Base-by-base conservation (phyloP, 2,329 filamentous ascomycete genomes). In the Alternaria sp. region DNA sequence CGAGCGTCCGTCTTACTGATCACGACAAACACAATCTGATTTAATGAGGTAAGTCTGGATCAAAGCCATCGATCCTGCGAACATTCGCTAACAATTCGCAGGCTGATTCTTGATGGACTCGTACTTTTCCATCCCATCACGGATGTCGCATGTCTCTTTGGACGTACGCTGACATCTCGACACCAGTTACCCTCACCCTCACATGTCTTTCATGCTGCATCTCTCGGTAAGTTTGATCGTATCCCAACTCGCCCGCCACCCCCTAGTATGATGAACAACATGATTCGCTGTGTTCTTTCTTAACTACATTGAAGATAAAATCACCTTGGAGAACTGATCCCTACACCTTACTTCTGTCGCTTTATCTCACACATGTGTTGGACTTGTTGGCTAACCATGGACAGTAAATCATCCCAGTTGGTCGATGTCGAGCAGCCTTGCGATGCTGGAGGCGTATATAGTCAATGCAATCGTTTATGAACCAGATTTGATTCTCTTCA, bases 1-100 rank as follows among this genome's bases (percentile, higher is more conserved):
- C 80, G 81, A 82, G 75, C 75, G 76, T 71, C 63, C 67, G 69
- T 80, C 78, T 84, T 80, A 71, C 85, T 89, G 87, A 89, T 86
- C 86, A 83, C 82, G 81, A 79, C 85, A 85, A 40, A 87, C 87
- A 61, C 88, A 89, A 87, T 89, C 87, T 89, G 87, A 89, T 89
- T 89, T 89, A 89, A 89, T 89, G 87, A 89, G 87, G 87, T 83
- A 80, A 71, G 78, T 73, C 15, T 7, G n/a, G 25, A 6, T 9
- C 32, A 4, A 11, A 6, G 6, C 21, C 6, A 15, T n/a, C 47
- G 21, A 11, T 7, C 10, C 10, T 50, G 15, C 15, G 10, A 59
- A 8, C 46, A 26, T 56, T 50, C 21, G 65, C 76, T 80, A 71
- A 80, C 64, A 21, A 17, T 7, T 11, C 13, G 3, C 51, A 81